Evolutionary conservation across 805 yeast species (phyloP), one percentile per base, ranked within the genome.

Genomic region (Torulaspora microellipsoides): DNA sequence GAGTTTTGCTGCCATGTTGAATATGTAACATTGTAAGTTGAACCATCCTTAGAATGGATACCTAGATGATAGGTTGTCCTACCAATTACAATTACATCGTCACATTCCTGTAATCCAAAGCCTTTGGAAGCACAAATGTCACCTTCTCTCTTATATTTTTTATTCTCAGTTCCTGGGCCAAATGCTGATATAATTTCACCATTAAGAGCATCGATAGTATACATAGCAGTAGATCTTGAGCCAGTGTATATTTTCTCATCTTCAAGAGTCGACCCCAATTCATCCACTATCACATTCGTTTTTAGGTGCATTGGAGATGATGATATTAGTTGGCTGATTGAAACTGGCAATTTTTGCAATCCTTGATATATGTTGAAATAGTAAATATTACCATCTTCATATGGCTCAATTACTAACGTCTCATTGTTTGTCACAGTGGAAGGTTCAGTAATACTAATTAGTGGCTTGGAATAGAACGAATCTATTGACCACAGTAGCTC

Each of bases 1-100:
- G 86, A 81, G 62, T 91, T 91, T 35, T 95, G 95, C 8, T 93
- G 95, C 96, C 97, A 93, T 30, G 83, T 75, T 1, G 95, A 74
- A 58, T 84, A 89, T 0, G 90, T 81, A 13, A 93, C 85, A 56
- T 88, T 85, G 93, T 96, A 90, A 1, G 81, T 76, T 0, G 82
- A 67, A 47, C 79, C 78, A 47, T 78, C 75, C 53, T 75, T 78
- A 2, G 93, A 81, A 59, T 88, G 83, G n/a, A 93, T 91, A 0
- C 80, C 70, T 33, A 85, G 68, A 51, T 83, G 85, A 57, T 81
- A 85, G 0, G 80, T 79, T 0, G 90, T 81, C 60, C 78, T 82
- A 0, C 95, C 95, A 4, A 85, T 63, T 55, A 80, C 68, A 4
- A 84, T 68, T 4, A 72, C 64, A 28, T 71, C 70, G 3, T 63